These are phyloP conservation scores for Glebionis coronaria DNA, from an alignment of 129 eudicot genomes.

Conservation along the genomic window DNA sequence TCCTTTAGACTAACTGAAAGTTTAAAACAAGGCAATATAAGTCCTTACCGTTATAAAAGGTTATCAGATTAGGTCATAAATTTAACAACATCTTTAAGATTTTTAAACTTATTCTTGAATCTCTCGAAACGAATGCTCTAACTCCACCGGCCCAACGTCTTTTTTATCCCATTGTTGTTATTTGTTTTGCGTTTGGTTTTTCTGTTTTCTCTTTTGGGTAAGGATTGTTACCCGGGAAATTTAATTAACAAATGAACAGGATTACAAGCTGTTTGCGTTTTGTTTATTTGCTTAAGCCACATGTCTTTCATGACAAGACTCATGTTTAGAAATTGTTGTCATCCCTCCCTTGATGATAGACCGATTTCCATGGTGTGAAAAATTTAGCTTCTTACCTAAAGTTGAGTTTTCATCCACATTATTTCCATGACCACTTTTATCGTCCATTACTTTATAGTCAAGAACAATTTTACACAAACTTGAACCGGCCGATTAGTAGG, in stretches of 20 bases:
- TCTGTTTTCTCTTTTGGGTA: not conserved
- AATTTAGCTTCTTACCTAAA: not conserved
- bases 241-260: not conserved
- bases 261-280: not conserved
- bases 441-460: not conserved
- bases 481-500: not conserved
- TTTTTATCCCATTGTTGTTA: too few species aligned
- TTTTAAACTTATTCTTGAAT: too few species aligned
- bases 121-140: too few species aligned
- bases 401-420: slow-evolving; percentile 4
- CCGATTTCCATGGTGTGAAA: not conserved
- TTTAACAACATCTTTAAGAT: too few species aligned
- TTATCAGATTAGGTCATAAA: too few species aligned
- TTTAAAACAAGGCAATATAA: too few species aligned
- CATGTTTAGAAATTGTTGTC: not conserved
- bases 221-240: too few species aligned
- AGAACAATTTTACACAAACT: not conserved
- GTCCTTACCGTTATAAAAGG: too few species aligned
- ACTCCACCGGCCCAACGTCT: too few species aligned
- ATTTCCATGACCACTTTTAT: slow-evolving; percentile 1
- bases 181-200: too few species aligned
- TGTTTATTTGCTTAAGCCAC: not conserved
- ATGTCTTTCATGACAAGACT: slow-evolving; percentile 9
- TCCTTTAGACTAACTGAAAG: too few species aligned
- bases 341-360: not conserved